Base-by-base conservation (phyloP, 2,329 filamentous ascomycete genomes). In the Albophoma yamanashiensis region DNA sequence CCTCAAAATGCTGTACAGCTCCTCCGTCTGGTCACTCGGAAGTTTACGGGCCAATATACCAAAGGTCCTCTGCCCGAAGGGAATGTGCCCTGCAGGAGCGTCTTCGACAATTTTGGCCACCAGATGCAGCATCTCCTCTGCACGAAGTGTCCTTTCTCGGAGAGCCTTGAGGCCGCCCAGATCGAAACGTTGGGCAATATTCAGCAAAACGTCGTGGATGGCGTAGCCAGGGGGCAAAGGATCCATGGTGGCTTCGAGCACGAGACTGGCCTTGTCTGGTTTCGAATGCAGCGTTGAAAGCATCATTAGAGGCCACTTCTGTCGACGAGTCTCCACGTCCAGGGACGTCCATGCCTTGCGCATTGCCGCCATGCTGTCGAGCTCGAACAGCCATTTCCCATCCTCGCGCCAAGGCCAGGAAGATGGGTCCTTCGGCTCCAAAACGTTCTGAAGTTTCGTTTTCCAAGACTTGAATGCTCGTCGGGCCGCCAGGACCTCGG, bases 11-110 rank as follows among this genome's bases (percentile, higher is more conserved):
- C 64, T 60, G 60, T 77, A 76, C 1, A 82, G 65, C 14, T 72
- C 67, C 66, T 64, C 57, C 47, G 69, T 61, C 60, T 74, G 72
- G 27, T 69, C 67, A 9, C 60, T 61, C 1, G 70, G 68, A 4
- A 76, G 61, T 4, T 66, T 63, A n/a, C 64, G 63, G 1, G 71
- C 69, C 22, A 73, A 60, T 9, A 70, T 58, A 2, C 71, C 74
- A n/a, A 79, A 64, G 1, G 72, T 71, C 36, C 70, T 65, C 63
- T 81, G 78, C 1, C 64, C 67, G 20, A 80, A 66, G 5, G 70
- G 73, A 6, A 75, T 60, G 62, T 73, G 64, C 12, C 67, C 66
- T n/a, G 60, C 45, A 2, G 67, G 70, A 0, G 67, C 59, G 36
- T 73, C 67, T 36, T 67, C 66, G 3, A 75, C 50, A n/a, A 71